A percentile compares a stretch with the other conserved stretches of the same genome.
phyloP scores from a whole-genome alignment of 805 yeast genomes.

The Candida saitoana region DNA sequence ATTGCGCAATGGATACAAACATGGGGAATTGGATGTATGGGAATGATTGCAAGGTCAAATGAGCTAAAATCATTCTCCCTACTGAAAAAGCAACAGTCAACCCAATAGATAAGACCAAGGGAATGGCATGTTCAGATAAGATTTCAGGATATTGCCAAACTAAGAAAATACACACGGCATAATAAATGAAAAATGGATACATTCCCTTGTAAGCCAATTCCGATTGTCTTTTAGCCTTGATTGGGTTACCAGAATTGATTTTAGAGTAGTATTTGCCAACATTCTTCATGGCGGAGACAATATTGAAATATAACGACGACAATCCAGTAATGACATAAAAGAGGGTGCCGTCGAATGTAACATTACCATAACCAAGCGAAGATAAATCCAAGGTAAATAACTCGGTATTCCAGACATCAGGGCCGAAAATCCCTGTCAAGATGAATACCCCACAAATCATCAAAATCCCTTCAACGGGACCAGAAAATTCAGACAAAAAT shows the following conservation, averaged over 20 bases:
- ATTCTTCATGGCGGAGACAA: conserved; percentile 61
- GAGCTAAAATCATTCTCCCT: conserved; percentile 88
- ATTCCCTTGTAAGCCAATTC: conserved; percentile 49
- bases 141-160: conserved; percentile 50
- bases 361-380: conserved; percentile 24
- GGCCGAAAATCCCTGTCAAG: conserved; percentile 67
- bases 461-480: conserved; percentile 93
- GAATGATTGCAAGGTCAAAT: conserved; percentile 73
- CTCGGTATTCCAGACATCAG: conserved; percentile 56
- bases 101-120: conserved; percentile 68
- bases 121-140: conserved; percentile 42
- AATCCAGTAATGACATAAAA: conserved; percentile 50
- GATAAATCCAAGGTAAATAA: conserved; percentile 39
- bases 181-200: conserved; percentile 62
- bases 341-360: conserved; percentile 36
- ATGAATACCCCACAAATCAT: conserved; percentile 53
- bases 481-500: conserved; percentile 74
- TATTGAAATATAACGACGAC: conserved; percentile 58
- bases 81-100: conserved; percentile 76
- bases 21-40: conserved; percentile 72
- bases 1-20: conserved; percentile 57
- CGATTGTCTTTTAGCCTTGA: conserved; percentile 32
- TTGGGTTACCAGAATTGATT: conserved; percentile 17
- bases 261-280: conserved; percentile 46
- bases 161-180: conserved; percentile 45